Evolutionary conservation across 176 grass and related monocot species (phyloP), one percentile per base, ranked within the genome.

Genomic region (Metroxylon sagu): DNA sequence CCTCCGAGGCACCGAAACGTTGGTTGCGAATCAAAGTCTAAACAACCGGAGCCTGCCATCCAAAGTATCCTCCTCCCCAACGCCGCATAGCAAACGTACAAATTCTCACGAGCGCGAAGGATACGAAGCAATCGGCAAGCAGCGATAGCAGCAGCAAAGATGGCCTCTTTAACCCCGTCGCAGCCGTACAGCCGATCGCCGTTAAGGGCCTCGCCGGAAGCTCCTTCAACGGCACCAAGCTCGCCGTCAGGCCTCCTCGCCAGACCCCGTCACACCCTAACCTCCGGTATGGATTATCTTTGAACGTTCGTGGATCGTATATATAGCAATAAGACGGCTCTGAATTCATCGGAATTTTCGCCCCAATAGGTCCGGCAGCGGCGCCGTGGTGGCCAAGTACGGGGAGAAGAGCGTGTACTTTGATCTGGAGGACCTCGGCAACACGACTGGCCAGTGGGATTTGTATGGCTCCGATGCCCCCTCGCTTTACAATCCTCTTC

Each of bases 361-460:
- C 8, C 51, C 56, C 39, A 5, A 39, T 43, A 28, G 14, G 12
- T 14, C 75, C 3, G 75, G 74, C 65, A 57, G 49, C 50, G 64
- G 74, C 60, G 69, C 79, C 59, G 88, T 98, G 18, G 79, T 85
- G 26, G 94, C 94, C 8, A 92, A 88, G 84, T 98, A 98, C 78
- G 94, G 94, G 19, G 94, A 98, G 4, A 98, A 93, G 81, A 98
- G 94, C 73, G 66, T 98, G 48, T 98, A 98, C 77, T 98, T 98
- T 51, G 94, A 98, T 80, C 94, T 89, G 49, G 79, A 92, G 2
- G 94, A 98, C 79, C 59, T 98, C 73, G 79, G 53, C 71, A 93
- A 89, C 71, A 89, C 94, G 71, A 98, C 94, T 60, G 94, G 94
- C 6, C 88, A 98, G 64, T 93, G 94, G 94, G 94, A 98, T 72